Base-by-base conservation (phyloP, 192 early-diverging fungal species). In the Spizellomyces sp. region DNA sequence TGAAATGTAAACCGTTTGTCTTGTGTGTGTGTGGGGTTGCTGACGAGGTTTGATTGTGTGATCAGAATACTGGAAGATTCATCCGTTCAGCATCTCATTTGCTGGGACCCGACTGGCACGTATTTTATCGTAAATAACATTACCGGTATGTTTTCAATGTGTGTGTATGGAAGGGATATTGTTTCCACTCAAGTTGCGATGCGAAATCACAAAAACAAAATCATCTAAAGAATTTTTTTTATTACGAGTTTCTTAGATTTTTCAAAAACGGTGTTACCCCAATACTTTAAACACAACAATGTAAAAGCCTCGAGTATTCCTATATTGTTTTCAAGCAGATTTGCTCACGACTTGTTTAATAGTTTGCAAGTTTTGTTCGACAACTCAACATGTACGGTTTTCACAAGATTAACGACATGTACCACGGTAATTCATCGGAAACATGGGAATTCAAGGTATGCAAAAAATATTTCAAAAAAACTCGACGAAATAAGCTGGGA, bases 391-490 rank as follows among this genome's bases (percentile, higher is more conserved):
- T 80, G 77, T 80, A 80, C 64, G 78, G 78, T 36, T 80, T 80
- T 61, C 71, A 80, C 74, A 80, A 80, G 69, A 72, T 80, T 21
- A 95, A 93, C 67, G 78, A 80, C 48, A 74, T 78, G 59, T 74
- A 67, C 45, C 73, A 79, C 61, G 64, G 62, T 19, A 48, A 41
- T 45, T 79, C 74, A 41, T 72, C 75, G 17, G 77, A 79, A 45
- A 71, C 74, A 10, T 79, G 77, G 77, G 77, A 79, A 73, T 79
- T 79, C 69, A 78, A 79, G 73, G 75, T 77, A 65, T 4, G 27
- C 27, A 36, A 0, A 36, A n/a, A 17, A 52, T n/a, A 72, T 45
- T 48, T 54, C 44, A 6, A 19, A 42, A 43, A 9, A 19, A 22
- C 19, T 42, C 19, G 22, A 54, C 50, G 12, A 12, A 54, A 69